Base-by-base conservation (phyloP, 2,329 filamentous ascomycete genomes). In the Penicillium sp. region DNA sequence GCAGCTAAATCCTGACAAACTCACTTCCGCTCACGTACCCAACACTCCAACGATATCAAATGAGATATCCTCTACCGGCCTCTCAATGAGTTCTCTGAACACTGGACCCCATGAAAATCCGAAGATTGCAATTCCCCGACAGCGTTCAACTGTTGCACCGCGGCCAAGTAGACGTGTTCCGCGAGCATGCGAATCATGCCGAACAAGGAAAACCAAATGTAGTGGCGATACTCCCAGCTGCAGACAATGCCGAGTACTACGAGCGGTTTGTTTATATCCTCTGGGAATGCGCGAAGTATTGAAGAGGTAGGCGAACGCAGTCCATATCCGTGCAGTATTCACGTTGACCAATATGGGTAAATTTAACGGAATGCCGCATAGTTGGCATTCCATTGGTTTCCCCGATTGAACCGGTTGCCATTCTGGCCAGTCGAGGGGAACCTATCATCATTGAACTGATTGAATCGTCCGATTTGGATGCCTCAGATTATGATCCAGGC, bases 391-490 rank as follows among this genome's bases (percentile, higher is more conserved):
- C 75, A 78, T 57, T 76, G 73, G 55, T 58, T 68, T 42, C 69
- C 70, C 25, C 75, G 75, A 53, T 60, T 66, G 56, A 74, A 74
- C 44, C 75, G 71, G 43, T 66, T 66, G 29, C 67, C 64, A 50
- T 69, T 77, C 57, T 76, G 75, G 56, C 81, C 82, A 53, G 63
- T 48, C 35, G 65, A 55, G 23, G 69, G 61, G 50, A 71, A 71
- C 42, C 75, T 69, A 19, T 77, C 75, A 27, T 77, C 74, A 26
- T 68, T 71, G 57, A 85, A 83, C 60, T 82, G 82, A 73, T 87
- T 74, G 66, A 80, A 81, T 49, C 81, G 80, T 61, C 78, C 86
- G 53, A 90, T 83, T 58, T 86, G 81, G 59, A 88, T 83, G 19
- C 31, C 31, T 13, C 31, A 33, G 31, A 13, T 33, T 33, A 16